These are phyloP conservation scores for Flagelloscypha sp. DNA, from an alignment of 768 basidiomycete species.

Conservation along the genomic window DNA sequence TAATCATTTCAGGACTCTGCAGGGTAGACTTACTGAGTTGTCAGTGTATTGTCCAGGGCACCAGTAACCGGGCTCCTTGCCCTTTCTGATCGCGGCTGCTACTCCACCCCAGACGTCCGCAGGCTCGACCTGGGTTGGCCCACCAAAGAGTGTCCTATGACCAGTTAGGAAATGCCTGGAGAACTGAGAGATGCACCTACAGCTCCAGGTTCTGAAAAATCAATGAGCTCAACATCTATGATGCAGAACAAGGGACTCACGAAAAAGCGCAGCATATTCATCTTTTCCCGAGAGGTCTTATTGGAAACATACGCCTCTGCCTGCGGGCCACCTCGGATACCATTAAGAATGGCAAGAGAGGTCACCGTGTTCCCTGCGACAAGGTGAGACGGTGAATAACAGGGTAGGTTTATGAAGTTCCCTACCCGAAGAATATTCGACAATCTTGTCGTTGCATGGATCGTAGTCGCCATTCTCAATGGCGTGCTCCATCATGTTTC, in stretches of 20 bases:
- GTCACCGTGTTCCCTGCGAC: slow-evolving; percentile 10
- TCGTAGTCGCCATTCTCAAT: slow-evolving; percentile 9
- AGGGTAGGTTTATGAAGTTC: too few relatives aligned
- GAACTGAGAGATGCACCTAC: neutral
- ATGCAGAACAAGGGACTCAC: neutral
- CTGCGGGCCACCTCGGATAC: slow-evolving; percentile 4
- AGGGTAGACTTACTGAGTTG: slow-evolving; percentile 3
- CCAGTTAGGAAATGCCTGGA: neutral
- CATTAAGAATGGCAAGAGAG: slow-evolving; percentile 10
- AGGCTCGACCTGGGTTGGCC: slow-evolving; percentile 9
- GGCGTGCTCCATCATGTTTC: slow-evolving; percentile 10
- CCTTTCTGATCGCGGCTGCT: slow-evolving; percentile 6
- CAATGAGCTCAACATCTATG: neutral
- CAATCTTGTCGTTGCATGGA: slow-evolving; percentile 7
- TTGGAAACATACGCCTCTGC: slow-evolving; percentile 10
- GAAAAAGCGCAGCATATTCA: slow-evolving; percentile 10
- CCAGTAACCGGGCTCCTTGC: slow-evolving; percentile 5
- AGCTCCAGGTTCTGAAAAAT: neutral
- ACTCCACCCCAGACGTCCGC: slow-evolving; percentile 8
- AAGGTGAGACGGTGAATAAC: too few relatives aligned
- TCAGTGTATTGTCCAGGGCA: slow-evolving; percentile 9
- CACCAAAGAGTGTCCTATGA: slow-evolving; percentile 8
- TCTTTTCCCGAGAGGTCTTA: slow-evolving; percentile 9
- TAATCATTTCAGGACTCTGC: neutral
- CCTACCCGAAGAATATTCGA: slow-evolving; percentile 11